Percentiles rank a stretch among this genome's conserved stretches.
phyloP scores from a whole-genome alignment of 1,139 yeast species.

The Debaryomyces subglobosus region DNA sequence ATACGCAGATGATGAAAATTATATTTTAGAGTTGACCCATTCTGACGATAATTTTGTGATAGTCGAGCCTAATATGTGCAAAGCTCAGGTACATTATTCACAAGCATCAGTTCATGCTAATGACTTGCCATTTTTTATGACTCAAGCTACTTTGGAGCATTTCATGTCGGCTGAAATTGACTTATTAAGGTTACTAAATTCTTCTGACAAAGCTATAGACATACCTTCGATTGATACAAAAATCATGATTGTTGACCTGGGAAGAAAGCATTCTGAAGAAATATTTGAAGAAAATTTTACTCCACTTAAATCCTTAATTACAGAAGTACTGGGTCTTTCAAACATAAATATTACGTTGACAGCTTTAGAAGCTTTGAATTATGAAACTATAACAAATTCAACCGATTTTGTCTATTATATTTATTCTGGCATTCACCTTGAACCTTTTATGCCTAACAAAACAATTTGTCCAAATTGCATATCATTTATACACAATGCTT shows the following conservation, averaged over 20 bases:
- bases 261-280: background rate
- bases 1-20: conserved; percentile 16
- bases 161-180: conserved; percentile 26
- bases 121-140: conserved; percentile 43
- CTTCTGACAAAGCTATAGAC: background rate
- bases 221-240: background rate
- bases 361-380: background rate
- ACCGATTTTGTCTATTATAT: background rate
- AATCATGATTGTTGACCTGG: background rate
- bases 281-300: background rate
- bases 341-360: background rate
- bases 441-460: background rate
- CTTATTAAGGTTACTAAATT: background rate
- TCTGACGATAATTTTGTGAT: conserved; percentile 37
- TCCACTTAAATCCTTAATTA: background rate
- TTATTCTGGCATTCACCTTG: background rate
- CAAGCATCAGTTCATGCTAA: conserved; percentile 37
- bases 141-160: conserved; percentile 39
- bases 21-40: conserved; percentile 31
- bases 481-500: background rate
- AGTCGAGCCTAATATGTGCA: conserved; percentile 41
- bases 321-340: background rate
- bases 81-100: conserved; percentile 39
- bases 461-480: background rate
- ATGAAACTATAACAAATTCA: background rate